Evolutionary conservation across 1,284 basidiomycete species (phyloP).

Genomic region (Marasmius tenuissimus): DNA sequence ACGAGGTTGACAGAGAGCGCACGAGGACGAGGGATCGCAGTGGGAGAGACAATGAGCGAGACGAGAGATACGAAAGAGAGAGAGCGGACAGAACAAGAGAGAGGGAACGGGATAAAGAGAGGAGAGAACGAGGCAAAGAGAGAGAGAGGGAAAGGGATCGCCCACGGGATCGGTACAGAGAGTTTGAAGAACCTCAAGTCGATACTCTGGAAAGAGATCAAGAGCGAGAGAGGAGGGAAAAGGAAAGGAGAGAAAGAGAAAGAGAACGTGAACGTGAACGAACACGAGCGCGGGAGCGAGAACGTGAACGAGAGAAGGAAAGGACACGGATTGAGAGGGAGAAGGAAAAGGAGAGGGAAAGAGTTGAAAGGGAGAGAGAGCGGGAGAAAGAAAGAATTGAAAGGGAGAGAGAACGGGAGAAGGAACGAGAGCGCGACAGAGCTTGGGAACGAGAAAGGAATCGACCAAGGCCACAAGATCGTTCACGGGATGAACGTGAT

Average conservation of each 20-base stretch:
- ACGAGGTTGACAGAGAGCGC: slow-evolving; percentile 7
- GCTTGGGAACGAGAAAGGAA: slow-evolving; percentile 11
- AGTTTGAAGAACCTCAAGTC: slow-evolving; percentile 6
- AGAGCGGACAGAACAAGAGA: background rate
- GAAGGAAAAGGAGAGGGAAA: slow-evolving; percentile 3
- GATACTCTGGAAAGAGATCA: background rate
- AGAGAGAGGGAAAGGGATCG: slow-evolving; percentile 16
- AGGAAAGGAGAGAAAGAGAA: slow-evolving; percentile 13
- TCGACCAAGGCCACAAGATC: slow-evolving; percentile 7
- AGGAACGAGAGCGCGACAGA: slow-evolving; percentile 13
- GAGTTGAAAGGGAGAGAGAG: slow-evolving; percentile 3
- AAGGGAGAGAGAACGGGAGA: slow-evolving; percentile 11
- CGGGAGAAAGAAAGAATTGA: slow-evolving; percentile 6
- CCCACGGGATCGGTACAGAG: slow-evolving; percentile 20
- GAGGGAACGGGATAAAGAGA: slow-evolving; percentile 6
- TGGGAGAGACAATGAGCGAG: background rate
- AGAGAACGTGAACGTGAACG: no score
- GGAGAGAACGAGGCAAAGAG: slow-evolving; percentile 14
- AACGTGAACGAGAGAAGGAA: slow-evolving; percentile 3
- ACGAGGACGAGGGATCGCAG: slow-evolving; percentile 3
- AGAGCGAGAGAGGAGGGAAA: slow-evolving; percentile 10
- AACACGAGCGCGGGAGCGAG: slow-evolving; percentile 14
- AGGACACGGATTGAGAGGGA: slow-evolving; percentile 9
- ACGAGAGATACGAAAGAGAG: background rate
- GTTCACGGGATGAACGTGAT: background rate